phyloP scores from a whole-genome alignment of 176 grass and related monocot species.

The Pontederia crassipes region DNA sequence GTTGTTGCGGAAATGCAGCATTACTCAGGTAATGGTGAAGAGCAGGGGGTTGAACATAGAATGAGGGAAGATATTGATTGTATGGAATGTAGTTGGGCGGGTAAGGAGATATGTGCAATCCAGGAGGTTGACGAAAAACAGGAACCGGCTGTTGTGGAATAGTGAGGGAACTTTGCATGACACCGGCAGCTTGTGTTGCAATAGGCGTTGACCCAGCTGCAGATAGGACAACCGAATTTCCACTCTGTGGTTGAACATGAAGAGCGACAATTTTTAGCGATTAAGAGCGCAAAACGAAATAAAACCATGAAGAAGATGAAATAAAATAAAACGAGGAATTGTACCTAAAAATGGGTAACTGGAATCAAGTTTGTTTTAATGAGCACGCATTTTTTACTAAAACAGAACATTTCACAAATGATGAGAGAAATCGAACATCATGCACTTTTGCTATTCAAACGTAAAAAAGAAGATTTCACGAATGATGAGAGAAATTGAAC shows the following conservation, averaged over 20 bases:
- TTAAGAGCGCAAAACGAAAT: no score
- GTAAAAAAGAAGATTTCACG: no score
- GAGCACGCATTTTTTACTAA: no score
- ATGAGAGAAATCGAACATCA: no score
- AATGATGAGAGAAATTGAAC: no score
- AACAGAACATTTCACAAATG: no score
- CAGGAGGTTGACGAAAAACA: slow-evolving; percentile 56
- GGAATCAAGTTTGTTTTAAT: no score
- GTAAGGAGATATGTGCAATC: slow-evolving; percentile 67
- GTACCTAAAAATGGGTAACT: no score
- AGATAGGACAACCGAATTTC: slow-evolving; percentile 29
- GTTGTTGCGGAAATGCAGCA: slow-evolving; percentile 54
- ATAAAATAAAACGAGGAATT: no score
- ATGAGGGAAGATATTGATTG: slow-evolving; percentile 58
- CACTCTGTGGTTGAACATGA: slow-evolving; percentile 23
- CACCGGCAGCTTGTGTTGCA: slow-evolving; percentile 38
- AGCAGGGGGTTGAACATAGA: slow-evolving; percentile 46
- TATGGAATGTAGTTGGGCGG: slow-evolving; percentile 60
- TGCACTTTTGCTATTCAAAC: no score
- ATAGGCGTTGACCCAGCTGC: slow-evolving; percentile 43
- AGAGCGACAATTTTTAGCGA: not conserved
- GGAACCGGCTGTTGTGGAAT: slow-evolving; percentile 65
- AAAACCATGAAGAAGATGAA: no score
- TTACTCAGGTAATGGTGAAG: slow-evolving; percentile 66
- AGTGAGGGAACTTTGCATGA: slow-evolving; percentile 47